phyloP scores from a whole-genome alignment of 106 monocot species.

The Triglochin maritima region DNA sequence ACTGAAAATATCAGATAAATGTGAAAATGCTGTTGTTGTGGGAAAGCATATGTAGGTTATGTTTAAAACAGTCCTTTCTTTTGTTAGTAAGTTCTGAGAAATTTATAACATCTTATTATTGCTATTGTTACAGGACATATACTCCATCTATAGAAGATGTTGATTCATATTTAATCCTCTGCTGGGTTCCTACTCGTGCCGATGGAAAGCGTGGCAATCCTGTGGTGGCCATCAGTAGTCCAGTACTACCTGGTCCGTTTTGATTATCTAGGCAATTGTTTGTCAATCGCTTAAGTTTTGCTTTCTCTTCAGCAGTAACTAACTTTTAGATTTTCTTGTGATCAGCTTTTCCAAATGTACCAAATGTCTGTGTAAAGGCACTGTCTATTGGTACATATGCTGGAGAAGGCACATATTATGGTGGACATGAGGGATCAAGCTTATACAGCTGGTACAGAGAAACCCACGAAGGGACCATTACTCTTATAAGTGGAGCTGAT shows the following conservation, averaged over 20 bases:
- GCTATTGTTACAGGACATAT: slow-evolving; percentile 43
- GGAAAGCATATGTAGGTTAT: slow-evolving; percentile 61
- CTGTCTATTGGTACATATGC: slow-evolving; percentile 31
- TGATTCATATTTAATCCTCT: slow-evolving; percentile 55
- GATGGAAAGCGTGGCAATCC: slow-evolving; percentile 75
- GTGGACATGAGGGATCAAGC: slow-evolving; percentile 90
- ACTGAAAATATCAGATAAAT: slow-evolving; percentile 14
- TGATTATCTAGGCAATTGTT: not conserved
- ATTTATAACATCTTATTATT: not conserved
- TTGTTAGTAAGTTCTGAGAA: not conserved
- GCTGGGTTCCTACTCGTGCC: slow-evolving; percentile 78
- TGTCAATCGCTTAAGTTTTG: not conserved
- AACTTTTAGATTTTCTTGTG: not conserved
- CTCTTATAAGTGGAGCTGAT: slow-evolving; percentile 55
- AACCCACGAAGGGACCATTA: slow-evolving; percentile 55
- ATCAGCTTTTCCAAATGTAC: slow-evolving; percentile 71
- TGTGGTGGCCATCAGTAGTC: slow-evolving; percentile 45
- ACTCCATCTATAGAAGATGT: slow-evolving; percentile 83
- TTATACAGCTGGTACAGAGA: slow-evolving; percentile 90
- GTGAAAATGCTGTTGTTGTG: slow-evolving; percentile 34
- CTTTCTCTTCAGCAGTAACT: not conserved
- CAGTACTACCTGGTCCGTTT: slow-evolving; percentile 66
- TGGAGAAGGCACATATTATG: slow-evolving; percentile 89
- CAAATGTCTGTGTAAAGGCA: slow-evolving; percentile 50
- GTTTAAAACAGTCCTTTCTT: not conserved